Percentiles rank a stretch among this genome's conserved stretches.
Evolutionary conservation across 2,329 filamentous ascomycete genomes (phyloP).

Genomic region (Colletotrichum navitas): DNA sequence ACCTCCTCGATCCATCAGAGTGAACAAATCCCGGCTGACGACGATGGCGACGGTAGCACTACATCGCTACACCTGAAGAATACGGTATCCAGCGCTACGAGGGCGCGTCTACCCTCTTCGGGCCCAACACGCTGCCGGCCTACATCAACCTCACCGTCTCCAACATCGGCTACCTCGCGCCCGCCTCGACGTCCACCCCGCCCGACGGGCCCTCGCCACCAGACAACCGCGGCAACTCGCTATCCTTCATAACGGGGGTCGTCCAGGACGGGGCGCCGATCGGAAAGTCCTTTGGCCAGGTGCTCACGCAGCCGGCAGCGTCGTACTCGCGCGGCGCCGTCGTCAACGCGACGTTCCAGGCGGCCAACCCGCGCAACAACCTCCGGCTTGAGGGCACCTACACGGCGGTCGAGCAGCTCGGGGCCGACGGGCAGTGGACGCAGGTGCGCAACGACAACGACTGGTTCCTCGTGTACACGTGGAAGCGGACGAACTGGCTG

Average conservation of each 20-base stretch:
- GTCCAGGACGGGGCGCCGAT: conserved; percentile 77
- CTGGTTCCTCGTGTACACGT: conserved; percentile 86
- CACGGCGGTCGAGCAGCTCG: conserved; percentile 77
- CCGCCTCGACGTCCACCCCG: conserved; percentile 57
- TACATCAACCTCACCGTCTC: conserved; percentile 89
- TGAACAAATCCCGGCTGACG: not conserved
- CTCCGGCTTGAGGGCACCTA: conserved; percentile 83
- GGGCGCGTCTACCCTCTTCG: conserved; percentile 92
- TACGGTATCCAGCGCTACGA: conserved; percentile 91
- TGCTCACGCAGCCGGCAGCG: conserved; percentile 65
- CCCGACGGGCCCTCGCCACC: conserved; percentile 75
- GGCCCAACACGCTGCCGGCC: conserved; percentile 83
- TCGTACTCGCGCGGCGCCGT: conserved; percentile 71
- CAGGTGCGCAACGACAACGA: conserved; percentile 80
- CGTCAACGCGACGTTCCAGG: conserved; percentile 80
- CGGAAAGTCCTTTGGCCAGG: conserved; percentile 78
- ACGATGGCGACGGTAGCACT: conserved; percentile 62
- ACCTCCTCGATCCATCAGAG: too few relatives aligned
- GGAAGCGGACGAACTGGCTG: conserved; percentile 78
- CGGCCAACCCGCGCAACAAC: conserved; percentile 91
- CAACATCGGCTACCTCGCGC: conserved; percentile 75
- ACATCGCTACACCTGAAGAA: conserved; percentile 83
- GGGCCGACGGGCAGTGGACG: conserved; percentile 66
- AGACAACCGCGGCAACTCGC: conserved; percentile 80
- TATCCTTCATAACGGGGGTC: conserved; percentile 85